These are phyloP conservation scores for Arthrobotrys sphaeroides DNA, from an alignment of 2,329 filamentous ascomycete genomes.

Conservation along the genomic window DNA sequence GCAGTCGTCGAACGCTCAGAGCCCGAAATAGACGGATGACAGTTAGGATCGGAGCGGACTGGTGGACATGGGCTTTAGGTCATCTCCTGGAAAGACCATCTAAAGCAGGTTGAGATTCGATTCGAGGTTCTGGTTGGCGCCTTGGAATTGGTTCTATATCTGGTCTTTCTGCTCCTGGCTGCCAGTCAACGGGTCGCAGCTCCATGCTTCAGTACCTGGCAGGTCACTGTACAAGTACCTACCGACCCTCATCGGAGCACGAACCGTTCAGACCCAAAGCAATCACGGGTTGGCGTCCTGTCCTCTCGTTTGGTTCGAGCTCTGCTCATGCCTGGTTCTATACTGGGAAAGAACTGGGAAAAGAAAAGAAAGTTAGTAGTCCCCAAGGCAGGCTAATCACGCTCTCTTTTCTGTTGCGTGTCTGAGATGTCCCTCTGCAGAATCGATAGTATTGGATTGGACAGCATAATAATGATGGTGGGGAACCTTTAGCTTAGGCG, in stretches of 20 bases:
- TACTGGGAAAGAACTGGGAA: conserved; percentile 39
- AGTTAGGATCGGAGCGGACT: conserved; percentile 21
- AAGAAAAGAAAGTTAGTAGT: conserved; percentile 12
- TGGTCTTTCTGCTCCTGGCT: conserved; percentile 35
- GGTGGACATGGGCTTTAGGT: conserved; percentile 15
- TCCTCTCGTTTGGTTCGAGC: conserved; percentile 49
- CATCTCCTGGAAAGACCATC: conserved; percentile 26
- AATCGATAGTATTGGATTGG: conserved; percentile 54
- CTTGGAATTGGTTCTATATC: conserved; percentile 41
- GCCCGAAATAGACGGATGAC: conserved; percentile 49
- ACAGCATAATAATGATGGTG: conserved; percentile 47
- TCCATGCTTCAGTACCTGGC: conserved; percentile 36
- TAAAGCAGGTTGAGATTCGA: conserved; percentile 37
- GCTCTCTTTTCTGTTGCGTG: conserved; percentile 45
- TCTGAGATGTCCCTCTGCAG: conserved; percentile 47
- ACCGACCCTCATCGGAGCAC: conserved; percentile 30
- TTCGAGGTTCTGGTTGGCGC: conserved; percentile 50
- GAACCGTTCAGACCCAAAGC: conserved; percentile 43
- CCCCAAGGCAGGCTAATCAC: conserved; percentile 53
- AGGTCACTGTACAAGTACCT: conserved; percentile 47
- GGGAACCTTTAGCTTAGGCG: conserved; percentile 54
- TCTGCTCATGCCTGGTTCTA: conserved; percentile 37
- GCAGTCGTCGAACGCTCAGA: conserved; percentile 31
- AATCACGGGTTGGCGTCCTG: conserved; percentile 50
- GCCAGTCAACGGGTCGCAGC: conserved; percentile 21